Percentiles rank a stretch among this genome's conserved stretches.
Conservation (phyloP, 2,329 filamentous ascomycete genomes). For the Aureobasidium mangrovei region DNA sequence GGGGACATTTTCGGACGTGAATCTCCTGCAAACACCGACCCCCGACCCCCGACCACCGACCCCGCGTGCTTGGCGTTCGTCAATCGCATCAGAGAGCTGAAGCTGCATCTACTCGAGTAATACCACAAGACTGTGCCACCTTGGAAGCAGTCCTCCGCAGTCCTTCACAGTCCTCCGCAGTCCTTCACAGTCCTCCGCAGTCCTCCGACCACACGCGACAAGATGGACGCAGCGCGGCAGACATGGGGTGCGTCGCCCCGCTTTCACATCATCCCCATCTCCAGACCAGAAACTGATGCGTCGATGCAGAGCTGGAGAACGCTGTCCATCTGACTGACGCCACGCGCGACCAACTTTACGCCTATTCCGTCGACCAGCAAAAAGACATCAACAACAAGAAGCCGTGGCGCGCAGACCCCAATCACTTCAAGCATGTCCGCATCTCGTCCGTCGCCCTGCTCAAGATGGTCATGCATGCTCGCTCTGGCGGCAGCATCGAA, state of each 20-base stretch:
- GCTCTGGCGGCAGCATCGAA: slow-evolving; percentile 85
- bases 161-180: no score
- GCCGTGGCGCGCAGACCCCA: slow-evolving; percentile 70
- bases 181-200: neutral
- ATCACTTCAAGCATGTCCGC: slow-evolving; percentile 88
- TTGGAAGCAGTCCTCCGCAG: no score
- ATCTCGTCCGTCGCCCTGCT: slow-evolving; percentile 89
- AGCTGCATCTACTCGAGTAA: neutral
- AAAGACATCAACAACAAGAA: slow-evolving; percentile 54
- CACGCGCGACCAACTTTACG: slow-evolving; percentile 83
- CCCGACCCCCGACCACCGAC: neutral
- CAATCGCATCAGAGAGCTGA: neutral
- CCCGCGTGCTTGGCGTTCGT: slow-evolving; percentile 3
- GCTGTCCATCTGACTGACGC: slow-evolving; percentile 72
- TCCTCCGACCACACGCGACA: neutral
- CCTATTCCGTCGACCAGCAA: slow-evolving; percentile 62
- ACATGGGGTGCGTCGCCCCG: slow-evolving; percentile 15
- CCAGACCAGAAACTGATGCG: slow-evolving; percentile 6
- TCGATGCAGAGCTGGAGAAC: slow-evolving; percentile 70
- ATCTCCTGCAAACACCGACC: no score
- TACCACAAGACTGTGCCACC: neutral
- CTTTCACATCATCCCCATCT: neutral
- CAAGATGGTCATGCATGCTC: slow-evolving; percentile 99
- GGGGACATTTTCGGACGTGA: no score
- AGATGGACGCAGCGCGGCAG: slow-evolving; percentile 16